phyloP scores from a whole-genome alignment of 2,329 filamentous ascomycete species.

The Sarocladiaceae sp. region DNA sequence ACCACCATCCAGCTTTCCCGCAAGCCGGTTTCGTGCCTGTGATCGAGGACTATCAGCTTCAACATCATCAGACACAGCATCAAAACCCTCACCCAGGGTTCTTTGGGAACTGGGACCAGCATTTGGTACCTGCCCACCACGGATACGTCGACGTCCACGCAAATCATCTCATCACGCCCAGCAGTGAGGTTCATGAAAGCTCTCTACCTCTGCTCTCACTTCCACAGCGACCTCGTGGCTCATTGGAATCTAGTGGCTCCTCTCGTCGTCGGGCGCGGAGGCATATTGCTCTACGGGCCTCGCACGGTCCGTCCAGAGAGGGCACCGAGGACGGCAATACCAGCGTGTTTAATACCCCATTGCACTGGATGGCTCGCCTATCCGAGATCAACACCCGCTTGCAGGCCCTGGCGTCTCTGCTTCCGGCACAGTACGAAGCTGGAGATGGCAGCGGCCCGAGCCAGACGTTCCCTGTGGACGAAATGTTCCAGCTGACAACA shows the following conservation, averaged over 20 bases:
- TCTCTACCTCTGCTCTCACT: not conserved
- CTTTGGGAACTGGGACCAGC: slow-evolving; percentile 1
- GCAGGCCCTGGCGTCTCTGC: slow-evolving; percentile 28
- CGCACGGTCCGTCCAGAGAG: not conserved
- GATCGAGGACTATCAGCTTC: slow-evolving; percentile 14
- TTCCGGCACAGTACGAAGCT: slow-evolving; percentile 21
- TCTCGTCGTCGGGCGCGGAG: slow-evolving; percentile 14
- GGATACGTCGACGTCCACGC: not conserved
- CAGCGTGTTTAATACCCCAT: slow-evolving; percentile 5
- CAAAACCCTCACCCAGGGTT: slow-evolving; percentile 7
- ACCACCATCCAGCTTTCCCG: slow-evolving; percentile 15
- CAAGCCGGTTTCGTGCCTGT: slow-evolving; percentile 2
- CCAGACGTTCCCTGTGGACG: slow-evolving; percentile 30
- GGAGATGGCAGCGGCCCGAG: slow-evolving; percentile 15
- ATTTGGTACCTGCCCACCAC: not conserved
- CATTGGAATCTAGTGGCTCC: not conserved
- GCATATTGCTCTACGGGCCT: slow-evolving; percentile 23
- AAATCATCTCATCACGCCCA: not conserved
- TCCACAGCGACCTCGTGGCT: not conserved
- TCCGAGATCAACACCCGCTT: slow-evolving; percentile 31
- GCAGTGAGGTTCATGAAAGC: not conserved
- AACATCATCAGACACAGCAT: slow-evolving; percentile 11
- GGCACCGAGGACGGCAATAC: not conserved
- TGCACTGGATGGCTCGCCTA: slow-evolving; percentile 33
- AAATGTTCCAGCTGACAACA: slow-evolving; percentile 34